Percentiles rank a stretch among this genome's conserved stretches.
These are phyloP conservation scores for Aspergillus texensis DNA, from an alignment of 2,329 filamentous ascomycete genomes.

Conservation along the genomic window DNA sequence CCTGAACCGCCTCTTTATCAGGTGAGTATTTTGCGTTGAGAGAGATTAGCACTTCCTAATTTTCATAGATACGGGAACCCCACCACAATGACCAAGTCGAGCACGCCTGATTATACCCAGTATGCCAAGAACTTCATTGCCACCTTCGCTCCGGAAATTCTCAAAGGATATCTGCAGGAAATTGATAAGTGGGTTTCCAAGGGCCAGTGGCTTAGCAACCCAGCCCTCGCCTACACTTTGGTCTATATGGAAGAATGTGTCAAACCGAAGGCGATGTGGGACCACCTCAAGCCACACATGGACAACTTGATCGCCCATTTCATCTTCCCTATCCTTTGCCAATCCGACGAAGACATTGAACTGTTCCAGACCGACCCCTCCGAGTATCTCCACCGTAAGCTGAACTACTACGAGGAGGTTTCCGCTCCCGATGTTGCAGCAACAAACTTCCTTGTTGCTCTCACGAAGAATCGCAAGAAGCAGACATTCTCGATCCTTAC, in stretches of 20 bases:
- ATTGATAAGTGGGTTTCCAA: slow-evolving; percentile 98
- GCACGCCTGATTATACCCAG: slow-evolving; percentile 73
- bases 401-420: slow-evolving; percentile 97
- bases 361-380: slow-evolving; percentile 93
- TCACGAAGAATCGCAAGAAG: slow-evolving; percentile 93
- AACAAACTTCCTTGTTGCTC: slow-evolving; percentile 91
- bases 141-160: slow-evolving; percentile 91
- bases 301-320: slow-evolving; percentile 92
- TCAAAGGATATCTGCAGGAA: slow-evolving; percentile 91
- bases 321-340: slow-evolving; percentile 91
- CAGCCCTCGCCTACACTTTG: slow-evolving; percentile 88
- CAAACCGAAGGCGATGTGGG: slow-evolving; percentile 96
- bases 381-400: slow-evolving; percentile 93
- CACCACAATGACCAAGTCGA: slow-evolving; percentile 70
- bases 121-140: slow-evolving; percentile 90
- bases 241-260: slow-evolving; percentile 97
- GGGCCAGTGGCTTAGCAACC: slow-evolving; percentile 90
- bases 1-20: slow-evolving; percentile 90
- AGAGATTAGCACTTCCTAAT: slow-evolving; percentile 7
- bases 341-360: slow-evolving; percentile 88
- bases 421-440: slow-evolving; percentile 93
- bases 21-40: slow-evolving; percentile 55
- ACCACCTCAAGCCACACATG: slow-evolving; percentile 87
- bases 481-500: slow-evolving; percentile 93
- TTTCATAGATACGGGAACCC: slow-evolving; percentile 81